phyloP scores from a whole-genome alignment of 2,329 filamentous ascomycete species.

The Aspergillus transmontanensis region DNA sequence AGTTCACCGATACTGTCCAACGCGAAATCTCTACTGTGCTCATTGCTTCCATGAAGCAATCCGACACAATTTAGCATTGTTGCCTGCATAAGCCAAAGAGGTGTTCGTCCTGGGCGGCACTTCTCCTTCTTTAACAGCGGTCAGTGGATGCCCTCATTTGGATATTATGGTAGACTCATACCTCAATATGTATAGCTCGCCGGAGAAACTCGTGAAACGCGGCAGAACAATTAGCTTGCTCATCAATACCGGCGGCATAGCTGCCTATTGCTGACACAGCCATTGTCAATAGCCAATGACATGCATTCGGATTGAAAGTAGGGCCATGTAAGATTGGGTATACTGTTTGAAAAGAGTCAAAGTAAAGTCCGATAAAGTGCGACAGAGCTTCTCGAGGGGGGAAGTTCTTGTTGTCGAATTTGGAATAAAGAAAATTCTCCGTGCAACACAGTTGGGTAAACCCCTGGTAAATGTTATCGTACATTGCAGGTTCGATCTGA shows the following conservation, averaged over 20 bases:
- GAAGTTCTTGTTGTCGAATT: constrained; percentile 36
- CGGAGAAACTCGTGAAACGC: constrained; percentile 48
- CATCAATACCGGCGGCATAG: constrained; percentile 32
- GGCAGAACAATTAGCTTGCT: constrained; percentile 31
- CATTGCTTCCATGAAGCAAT: constrained; percentile 29
- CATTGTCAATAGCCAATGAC: constrained; percentile 45
- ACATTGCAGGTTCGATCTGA: constrained; percentile 27
- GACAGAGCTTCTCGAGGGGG: constrained; percentile 30
- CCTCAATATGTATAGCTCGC: constrained; percentile 39
- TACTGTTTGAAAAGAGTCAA: constrained; percentile 42
- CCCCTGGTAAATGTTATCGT: constrained; percentile 31
- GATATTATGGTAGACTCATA: constrained; percentile 17
- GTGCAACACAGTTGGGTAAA: constrained; percentile 36
- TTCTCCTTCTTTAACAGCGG: constrained; percentile 32
- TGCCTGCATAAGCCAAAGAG: constrained; percentile 35
- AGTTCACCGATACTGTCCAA: constrained; percentile 33
- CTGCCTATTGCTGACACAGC: constrained; percentile 46
- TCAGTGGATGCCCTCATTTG: neutral
- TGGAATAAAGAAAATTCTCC: constrained; percentile 31
- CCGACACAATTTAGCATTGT: constrained; percentile 37
- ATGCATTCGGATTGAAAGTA: constrained; percentile 38
- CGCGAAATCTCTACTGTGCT: constrained; percentile 27
- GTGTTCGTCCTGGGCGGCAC: constrained; percentile 9
- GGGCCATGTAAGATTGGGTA: constrained; percentile 45
- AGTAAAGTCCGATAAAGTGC: constrained; percentile 39